Percentiles rank a stretch among this genome's conserved stretches.
Evolutionary conservation across 345 rosid species (phyloP).

Genomic region (Arabis alpina): DNA sequence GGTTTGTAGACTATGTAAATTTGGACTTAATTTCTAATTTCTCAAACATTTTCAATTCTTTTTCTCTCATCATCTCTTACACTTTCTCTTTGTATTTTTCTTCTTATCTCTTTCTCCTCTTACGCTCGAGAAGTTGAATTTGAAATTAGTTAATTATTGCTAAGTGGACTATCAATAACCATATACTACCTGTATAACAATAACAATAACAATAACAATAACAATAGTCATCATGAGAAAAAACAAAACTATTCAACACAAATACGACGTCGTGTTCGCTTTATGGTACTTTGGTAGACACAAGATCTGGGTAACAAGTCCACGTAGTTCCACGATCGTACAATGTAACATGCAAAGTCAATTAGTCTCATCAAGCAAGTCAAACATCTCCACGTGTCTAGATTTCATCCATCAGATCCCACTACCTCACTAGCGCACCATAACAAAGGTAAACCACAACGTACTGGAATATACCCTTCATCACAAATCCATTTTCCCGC

Average conservation of each 20-base stretch:
- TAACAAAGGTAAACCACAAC: slow-evolving; percentile 14
- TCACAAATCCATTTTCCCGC: slow-evolving; percentile 41
- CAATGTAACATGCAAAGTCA: slow-evolving; percentile 26
- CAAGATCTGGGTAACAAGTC: slow-evolving; percentile 40
- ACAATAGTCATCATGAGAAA: neutral
- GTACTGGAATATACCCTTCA: neutral
- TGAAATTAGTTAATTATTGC: too few relatives aligned
- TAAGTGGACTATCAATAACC: too few relatives aligned
- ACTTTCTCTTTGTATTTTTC: too few relatives aligned
- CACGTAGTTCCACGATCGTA: slow-evolving; percentile 31
- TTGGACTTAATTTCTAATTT: neutral
- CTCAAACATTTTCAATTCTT: too few relatives aligned
- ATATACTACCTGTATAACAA: too few relatives aligned
- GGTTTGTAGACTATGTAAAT: neutral
- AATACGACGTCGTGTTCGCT: slow-evolving; percentile 5
- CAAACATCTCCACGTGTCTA: slow-evolving; percentile 29
- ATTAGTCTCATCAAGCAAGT: neutral
- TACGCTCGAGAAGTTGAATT: too few relatives aligned
- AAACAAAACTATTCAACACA: neutral
- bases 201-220: too few relatives aligned
- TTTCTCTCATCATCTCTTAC: too few relatives aligned
- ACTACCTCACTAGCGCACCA: slow-evolving; percentile 10
- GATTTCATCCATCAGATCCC: slow-evolving; percentile 8
- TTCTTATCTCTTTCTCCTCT: too few relatives aligned
- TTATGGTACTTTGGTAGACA: slow-evolving; percentile 29